phyloP scores from a whole-genome alignment of 139 green algal species.

The Choricystis sp. region DNA sequence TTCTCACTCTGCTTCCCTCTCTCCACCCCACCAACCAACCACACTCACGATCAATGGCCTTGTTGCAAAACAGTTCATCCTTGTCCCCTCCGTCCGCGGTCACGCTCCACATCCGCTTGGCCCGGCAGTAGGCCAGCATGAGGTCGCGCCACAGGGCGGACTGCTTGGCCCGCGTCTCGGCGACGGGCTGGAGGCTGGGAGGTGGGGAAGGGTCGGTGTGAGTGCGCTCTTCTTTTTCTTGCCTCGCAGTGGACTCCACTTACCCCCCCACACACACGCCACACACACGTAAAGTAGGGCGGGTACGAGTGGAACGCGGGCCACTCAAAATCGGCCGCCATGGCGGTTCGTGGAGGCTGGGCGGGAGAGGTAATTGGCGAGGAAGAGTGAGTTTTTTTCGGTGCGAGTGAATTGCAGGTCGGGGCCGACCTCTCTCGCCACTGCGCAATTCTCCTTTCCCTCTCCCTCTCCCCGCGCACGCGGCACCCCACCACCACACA shows the following conservation, averaged over 20 bases:
- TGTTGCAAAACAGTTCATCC: conserved; percentile 42
- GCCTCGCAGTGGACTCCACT: neutral
- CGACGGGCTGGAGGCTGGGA: conserved; percentile 57
- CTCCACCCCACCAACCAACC: neutral
- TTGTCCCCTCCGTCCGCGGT: conserved; percentile 21
- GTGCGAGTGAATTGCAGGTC: no score
- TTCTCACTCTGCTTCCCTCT: neutral
- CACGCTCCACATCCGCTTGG: conserved; percentile 39
- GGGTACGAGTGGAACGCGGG: conserved; percentile 51
- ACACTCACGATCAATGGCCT: conserved; percentile 44
- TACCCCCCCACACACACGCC: neutral
- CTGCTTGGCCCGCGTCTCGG: conserved; percentile 66
- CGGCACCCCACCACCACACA: no score
- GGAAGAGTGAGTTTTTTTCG: no score
- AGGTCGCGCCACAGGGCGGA: conserved; percentile 46
- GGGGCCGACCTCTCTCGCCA: no score
- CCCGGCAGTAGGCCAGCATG: conserved; percentile 49
- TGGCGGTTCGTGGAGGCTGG: no score
- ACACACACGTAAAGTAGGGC: conserved; percentile 56
- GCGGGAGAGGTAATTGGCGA: no score
- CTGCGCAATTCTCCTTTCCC: no score
- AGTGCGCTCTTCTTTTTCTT: conserved; percentile 1
- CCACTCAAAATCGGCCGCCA: conserved; percentile 24
- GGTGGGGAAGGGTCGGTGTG: neutral
- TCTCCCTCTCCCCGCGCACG: no score